Base-by-base conservation (phyloP, 2,329 filamentous ascomycete genomes). In the Atkinsonella texensis region DNA sequence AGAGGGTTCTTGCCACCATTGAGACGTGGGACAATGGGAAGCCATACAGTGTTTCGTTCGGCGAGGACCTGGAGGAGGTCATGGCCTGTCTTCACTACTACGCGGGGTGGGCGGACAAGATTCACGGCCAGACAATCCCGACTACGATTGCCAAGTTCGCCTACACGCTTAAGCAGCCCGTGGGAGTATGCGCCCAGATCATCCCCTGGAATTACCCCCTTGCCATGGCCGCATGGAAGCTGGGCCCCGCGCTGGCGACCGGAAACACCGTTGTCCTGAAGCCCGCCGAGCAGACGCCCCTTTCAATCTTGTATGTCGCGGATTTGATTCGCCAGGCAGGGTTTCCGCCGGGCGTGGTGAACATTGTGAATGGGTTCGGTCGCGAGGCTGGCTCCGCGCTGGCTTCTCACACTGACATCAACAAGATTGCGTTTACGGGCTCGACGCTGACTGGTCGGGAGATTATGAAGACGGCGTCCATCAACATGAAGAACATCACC, bases 11-110 rank as follows among this genome's bases (percentile, higher is more conserved):
- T 4, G 72, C 72, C 5, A 74, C 73, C 1, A 65, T 75, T 7
- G 87, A 94, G 68, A 87, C 88, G 0, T 91, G 86, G 86, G 87
- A 93, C 62, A 90, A 89, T 59, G 87, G 85, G 64, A 67, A 67
- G 53, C 82, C 85, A 1, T 88, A 85, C 65, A 66, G 68, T 2
- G 81, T 83, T 12, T 74, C 86, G 0, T 62, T 83, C n/a, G 74
- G 74, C 42, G 84, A 84, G 49, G 87, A 90, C 60, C 57, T 89
- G 6, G 70, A 64, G 1, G 68, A 71, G 54, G 68, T 69, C 12
- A 59, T 67, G 4, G 60, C 59, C 51, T 67, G 80, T 13, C 69
- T 82, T 42, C 81, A 83, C 57, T 90, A 91, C 67, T 91, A 90
- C 61, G 84, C 80, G 43, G 86, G 87, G 33, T 90, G 79, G 68